Evolutionary conservation across 306 rosid species (phyloP).

Genomic region (Fragaria ananassa): DNA sequence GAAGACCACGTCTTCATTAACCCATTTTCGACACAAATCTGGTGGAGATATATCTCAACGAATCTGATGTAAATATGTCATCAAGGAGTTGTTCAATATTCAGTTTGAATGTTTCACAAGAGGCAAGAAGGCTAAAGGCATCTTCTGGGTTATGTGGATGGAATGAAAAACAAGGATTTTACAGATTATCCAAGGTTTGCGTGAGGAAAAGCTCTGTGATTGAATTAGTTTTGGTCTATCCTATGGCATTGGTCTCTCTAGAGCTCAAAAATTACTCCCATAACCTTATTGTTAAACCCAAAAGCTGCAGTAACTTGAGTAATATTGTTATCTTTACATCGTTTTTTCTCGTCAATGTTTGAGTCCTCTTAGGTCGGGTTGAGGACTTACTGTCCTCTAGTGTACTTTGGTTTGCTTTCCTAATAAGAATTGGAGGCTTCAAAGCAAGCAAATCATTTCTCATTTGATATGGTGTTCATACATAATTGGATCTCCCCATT

Average conservation of each 20-base stretch:
- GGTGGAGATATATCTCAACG: neutral
- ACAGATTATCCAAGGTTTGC: neutral
- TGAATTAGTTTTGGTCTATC: neutral
- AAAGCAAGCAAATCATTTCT: neutral
- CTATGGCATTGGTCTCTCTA: neutral
- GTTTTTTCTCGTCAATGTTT: neutral
- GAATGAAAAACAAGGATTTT: neutral
- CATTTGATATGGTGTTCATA: neutral
- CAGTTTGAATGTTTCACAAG: neutral
- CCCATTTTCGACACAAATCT: neutral
- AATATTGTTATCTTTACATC: neutral
- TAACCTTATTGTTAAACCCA: neutral
- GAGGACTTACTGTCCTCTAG: neutral
- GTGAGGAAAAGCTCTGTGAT: neutral
- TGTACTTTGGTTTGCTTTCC: neutral
- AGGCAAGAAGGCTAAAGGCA: neutral
- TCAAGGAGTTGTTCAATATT: neutral
- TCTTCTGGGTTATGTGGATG: neutral
- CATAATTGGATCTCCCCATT: neutral
- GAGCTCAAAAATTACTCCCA: neutral
- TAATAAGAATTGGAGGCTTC: neutral
- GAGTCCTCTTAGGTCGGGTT: neutral
- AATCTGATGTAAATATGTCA: neutral
- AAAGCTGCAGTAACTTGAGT: neutral
- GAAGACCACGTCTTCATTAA: neutral